Evolutionary conservation across 768 basidiomycete species (phyloP).

Genomic region (Kwoniella sp.): DNA sequence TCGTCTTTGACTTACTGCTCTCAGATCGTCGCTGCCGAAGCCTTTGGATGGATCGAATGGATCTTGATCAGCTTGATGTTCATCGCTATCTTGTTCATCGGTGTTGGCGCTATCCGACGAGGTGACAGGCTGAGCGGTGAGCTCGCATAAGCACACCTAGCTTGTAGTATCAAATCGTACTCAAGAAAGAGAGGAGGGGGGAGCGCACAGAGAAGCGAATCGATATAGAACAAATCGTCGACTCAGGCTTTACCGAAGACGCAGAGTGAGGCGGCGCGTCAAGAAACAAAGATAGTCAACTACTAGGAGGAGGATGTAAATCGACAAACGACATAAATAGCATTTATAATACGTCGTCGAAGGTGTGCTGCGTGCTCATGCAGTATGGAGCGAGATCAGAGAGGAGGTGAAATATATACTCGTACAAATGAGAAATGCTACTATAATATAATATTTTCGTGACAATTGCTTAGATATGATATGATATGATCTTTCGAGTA

Average conservation of each 20-base stretch:
- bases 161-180: no score
- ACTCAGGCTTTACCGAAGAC: no score
- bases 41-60: conserved; percentile 55
- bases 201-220: not conserved
- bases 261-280: no score
- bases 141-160: conserved; percentile 6
- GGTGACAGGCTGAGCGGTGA: conserved; percentile 45
- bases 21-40: conserved; percentile 56
- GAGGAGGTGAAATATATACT: not conserved
- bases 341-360: not conserved
- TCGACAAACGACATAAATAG: not conserved
- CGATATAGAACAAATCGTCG: not conserved
- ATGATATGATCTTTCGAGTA: no score
- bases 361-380: not conserved
- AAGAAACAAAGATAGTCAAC: not conserved
- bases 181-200: not conserved
- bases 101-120: conserved; percentile 39
- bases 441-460: not conserved
- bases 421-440: conserved; percentile 1
- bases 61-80: conserved; percentile 51
- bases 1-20: conserved; percentile 48
- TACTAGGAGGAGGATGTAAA: not conserved
- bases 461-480: no score
- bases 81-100: conserved; percentile 45
- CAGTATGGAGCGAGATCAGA: not conserved